Evolutionary conservation across 2,329 filamentous ascomycete genomes (phyloP).

Genomic region (Pseudophaeomoniella oleicola): DNA sequence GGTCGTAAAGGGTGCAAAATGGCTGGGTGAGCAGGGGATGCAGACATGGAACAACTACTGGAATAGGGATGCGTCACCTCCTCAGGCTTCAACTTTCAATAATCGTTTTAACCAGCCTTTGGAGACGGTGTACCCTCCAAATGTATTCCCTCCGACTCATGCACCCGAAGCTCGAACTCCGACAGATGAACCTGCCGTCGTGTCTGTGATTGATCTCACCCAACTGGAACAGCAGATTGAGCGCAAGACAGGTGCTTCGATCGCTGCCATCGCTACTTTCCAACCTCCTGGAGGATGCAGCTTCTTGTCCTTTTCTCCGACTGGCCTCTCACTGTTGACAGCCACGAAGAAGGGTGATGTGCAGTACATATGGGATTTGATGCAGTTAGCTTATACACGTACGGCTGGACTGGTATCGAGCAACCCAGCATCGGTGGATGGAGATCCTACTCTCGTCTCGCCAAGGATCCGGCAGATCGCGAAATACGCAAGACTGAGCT

Average conservation of each 20-base stretch:
- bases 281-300: conserved; percentile 34
- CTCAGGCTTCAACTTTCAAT: conserved; percentile 5
- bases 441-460: conserved; percentile 5
- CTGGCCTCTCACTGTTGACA: conserved; percentile 30
- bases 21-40: conserved; percentile 33
- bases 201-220: conserved; percentile 31
- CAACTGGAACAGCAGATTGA: conserved; percentile 21
- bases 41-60: conserved; percentile 37
- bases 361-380: conserved; percentile 35
- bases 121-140: conserved; percentile 8
- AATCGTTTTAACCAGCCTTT: conserved; percentile 2
- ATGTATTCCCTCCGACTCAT: conserved; percentile 30
- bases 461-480: conserved; percentile 62
- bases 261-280: conserved; percentile 27
- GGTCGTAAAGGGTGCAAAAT: conserved; percentile 30
- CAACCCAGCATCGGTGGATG: conserved; percentile 11
- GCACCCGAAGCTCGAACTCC: conserved; percentile 23
- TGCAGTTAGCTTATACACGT: conserved; percentile 30
- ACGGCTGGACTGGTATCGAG: conserved; percentile 22
- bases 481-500: conserved; percentile 80
- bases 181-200: conserved; percentile 25
- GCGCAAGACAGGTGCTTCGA: conserved; percentile 16
- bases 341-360: conserved; percentile 34
- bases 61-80: conserved; percentile 21
- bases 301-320: conserved; percentile 33